Conservation (phyloP, 2,329 filamentous ascomycete species). For the Fusarium fracticaudum region DNA sequence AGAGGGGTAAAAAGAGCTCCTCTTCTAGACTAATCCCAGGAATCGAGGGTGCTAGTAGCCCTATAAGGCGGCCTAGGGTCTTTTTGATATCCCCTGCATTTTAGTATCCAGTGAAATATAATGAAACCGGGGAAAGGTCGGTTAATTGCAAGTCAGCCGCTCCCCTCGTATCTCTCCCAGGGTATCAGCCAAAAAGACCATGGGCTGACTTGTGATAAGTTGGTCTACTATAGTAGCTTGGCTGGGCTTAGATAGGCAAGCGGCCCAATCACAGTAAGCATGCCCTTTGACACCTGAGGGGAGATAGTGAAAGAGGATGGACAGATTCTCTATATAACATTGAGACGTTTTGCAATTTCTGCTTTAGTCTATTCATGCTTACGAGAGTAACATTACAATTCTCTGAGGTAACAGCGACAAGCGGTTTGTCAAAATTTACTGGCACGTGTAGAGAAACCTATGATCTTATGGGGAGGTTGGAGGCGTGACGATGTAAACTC, state of each 20-base stretch:
- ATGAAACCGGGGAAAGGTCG: neutral
- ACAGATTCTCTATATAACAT: neutral
- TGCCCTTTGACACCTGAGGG: neutral
- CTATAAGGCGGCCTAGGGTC: neutral
- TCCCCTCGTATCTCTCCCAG: neutral
- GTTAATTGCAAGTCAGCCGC: neutral
- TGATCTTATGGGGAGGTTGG: rapidly evolving
- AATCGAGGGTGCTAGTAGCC: neutral
- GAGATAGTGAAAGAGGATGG: neutral
- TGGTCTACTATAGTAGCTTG: neutral
- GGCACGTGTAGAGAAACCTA: too few species aligned
- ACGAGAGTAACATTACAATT: neutral
- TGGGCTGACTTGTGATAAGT: neutral
- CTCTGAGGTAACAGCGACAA: neutral
- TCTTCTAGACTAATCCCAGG: too few species aligned
- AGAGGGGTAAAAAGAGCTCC: neutral
- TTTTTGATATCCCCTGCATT: neutral
- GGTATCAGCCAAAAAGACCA: neutral
- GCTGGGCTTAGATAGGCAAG: neutral
- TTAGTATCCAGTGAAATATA: too few species aligned
- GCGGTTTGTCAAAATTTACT: rapidly evolving
- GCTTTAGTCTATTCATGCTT: neutral
- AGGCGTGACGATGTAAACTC: too few species aligned
- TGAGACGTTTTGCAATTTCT: neutral
- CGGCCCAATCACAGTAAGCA: neutral